Evolutionary conservation across 1,139 yeast species (phyloP), one percentile per base, ranked within the genome.

Genomic region (Meyerozyma carpophila): DNA sequence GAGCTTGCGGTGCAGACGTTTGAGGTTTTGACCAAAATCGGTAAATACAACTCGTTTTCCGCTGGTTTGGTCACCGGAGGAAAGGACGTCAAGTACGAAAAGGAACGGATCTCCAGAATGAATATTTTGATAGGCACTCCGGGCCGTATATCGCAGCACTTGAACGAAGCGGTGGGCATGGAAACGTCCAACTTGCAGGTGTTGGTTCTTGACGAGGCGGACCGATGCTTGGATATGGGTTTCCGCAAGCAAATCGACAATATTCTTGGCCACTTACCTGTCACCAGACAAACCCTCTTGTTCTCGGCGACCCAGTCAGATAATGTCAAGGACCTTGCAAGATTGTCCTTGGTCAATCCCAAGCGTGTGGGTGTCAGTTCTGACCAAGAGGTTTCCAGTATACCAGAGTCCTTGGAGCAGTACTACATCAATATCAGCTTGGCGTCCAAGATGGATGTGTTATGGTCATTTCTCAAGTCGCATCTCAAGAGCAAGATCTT

Each of bases 11-110:
- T 89, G 51, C 98, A 93, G 65, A 93, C 87, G 25, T 93, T 90
- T 56, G 96, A 91, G 58, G 98, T 93, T 3, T 67, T 93, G 49
- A 72, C 85, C 27, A 87, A 84, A 55, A 84, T 93, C 44, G 99
- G 98, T 32, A 80, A 82, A 43, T 74, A 81, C 53, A 87, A 84
- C 53, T 73, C 82, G 10, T 81, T 93, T 50, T 88, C 96, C 5
- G 98, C 98, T 2, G 98, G 97, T 49, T 72, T 93, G 52, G 95
- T 93, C 16, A 91, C 94, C 55, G 99, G 99, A 46, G 99, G 99
- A 43, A 91, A 93, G 61, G 97, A 93, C 62, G 89, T 88, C 36
- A 80, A 81, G 51, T 88, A 75, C 51, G 99, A 93, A 63, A 81
- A 82, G 54, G 97, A 90, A 45, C 80, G 98, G 61, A 79, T 93